These are phyloP conservation scores for Crithidia bombi DNA, from an alignment of 208 protist genomes.

Conservation along the genomic window DNA sequence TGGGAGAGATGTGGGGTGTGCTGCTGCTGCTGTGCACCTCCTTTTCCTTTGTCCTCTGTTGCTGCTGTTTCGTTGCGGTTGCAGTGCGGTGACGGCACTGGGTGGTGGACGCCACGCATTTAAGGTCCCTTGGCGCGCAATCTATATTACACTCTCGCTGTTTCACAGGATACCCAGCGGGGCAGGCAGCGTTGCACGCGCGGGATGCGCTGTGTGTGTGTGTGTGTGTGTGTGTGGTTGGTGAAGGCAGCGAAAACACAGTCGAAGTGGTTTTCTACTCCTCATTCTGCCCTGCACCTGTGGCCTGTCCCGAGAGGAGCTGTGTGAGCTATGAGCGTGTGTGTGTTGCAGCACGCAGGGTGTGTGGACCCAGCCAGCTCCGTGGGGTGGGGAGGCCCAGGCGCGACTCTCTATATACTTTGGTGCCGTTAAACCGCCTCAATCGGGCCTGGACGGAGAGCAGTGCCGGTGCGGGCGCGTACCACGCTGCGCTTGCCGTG, in stretches of 20 bases:
- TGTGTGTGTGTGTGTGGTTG: background rate
- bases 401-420: constrained; percentile 25
- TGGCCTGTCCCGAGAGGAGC: constrained; percentile 28
- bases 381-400: constrained; percentile 38
- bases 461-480: background rate
- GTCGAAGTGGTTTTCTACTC: constrained; percentile 23
- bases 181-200: constrained; percentile 18
- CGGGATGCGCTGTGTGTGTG: background rate
- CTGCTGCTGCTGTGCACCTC: background rate
- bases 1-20: constrained; percentile 10
- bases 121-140: constrained; percentile 44
- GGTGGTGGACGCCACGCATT: constrained; percentile 13
- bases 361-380: constrained; percentile 3
- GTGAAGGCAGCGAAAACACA: constrained; percentile 39
- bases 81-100: background rate
- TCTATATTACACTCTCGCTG: constrained; percentile 34
- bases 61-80: background rate
- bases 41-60: background rate
- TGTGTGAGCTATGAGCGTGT: background rate
- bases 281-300: constrained; percentile 40
- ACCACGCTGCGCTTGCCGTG: background rate
- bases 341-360: constrained; percentile 4
- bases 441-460: constrained; percentile 39
- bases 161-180: constrained; percentile 48
- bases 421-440: constrained; percentile 30